Base-by-base conservation (phyloP, 768 basidiomycete genomes). In the Naganishia vishniacii region DNA sequence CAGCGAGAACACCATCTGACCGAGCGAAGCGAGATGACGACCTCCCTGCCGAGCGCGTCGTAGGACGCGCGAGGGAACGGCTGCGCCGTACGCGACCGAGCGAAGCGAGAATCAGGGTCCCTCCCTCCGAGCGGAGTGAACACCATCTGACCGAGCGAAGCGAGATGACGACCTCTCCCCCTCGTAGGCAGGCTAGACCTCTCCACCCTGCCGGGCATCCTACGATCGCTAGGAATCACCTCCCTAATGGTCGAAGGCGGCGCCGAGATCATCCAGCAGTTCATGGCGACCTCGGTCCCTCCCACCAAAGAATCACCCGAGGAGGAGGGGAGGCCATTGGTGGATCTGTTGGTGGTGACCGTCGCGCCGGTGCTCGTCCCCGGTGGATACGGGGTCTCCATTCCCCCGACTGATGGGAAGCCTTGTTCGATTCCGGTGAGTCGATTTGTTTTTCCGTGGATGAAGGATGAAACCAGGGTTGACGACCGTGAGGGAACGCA, bases 171-270 rank as follows among this genome's bases (percentile, higher is more conserved):
- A n/a, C 9, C 45, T 18, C 34, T 20, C 46, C 26, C 26, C 18
- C 20, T 37, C 47, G 28, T 29, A 74, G 75, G 72, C 31, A 66
- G 69, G 13, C 70, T 77, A 47, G 47, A 70, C 11, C 70, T 74
- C 3, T 18, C 40, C 15, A 72, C 72, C 4, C 74, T 89, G 18
- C 82, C 92, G 4, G 70, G 67, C 13, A 77, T 78, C 7, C 79
- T 95, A 26, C 77, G 77, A n/a, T 75, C 77, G 12, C 78, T 81
- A n/a, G 84, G 83, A 3, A 80, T 94, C 66, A 77, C 78, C 12
- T 86, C 85, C 12, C 79, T 97, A 61, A 99, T 99, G 94, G 88
- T 97, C 6, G 95, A 99, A 79, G 95, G 95, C 59, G 95, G 95
- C 16, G 88, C 90, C 9, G 78, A 79, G 9, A 81, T 99, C 67